Percentiles rank a stretch among this genome's conserved stretches.
Conservation (phyloP, 352 stramenopile species). For the Pythium rishiriense region DNA sequence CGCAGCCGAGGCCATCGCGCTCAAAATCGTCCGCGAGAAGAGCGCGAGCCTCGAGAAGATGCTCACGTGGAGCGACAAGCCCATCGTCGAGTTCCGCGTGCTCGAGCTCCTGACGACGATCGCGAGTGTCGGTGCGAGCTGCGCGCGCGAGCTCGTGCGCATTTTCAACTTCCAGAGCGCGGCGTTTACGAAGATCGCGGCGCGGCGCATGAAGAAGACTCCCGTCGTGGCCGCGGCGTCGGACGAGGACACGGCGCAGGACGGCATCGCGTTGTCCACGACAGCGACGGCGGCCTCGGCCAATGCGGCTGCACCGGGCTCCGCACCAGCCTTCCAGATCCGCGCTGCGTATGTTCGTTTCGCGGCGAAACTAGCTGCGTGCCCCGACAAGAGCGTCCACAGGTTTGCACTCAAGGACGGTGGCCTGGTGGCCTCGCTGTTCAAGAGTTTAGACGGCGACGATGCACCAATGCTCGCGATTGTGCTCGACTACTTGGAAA, state of each 20-base stretch:
- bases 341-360: conserved; percentile 64
- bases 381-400: conserved; percentile 73
- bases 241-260: conserved; percentile 2
- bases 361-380: conserved; percentile 59
- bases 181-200: conserved; percentile 59
- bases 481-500: conserved; percentile 45
- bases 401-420: conserved; percentile 80
- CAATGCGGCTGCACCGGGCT: neutral
- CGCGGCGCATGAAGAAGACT: conserved; percentile 60
- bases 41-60: conserved; percentile 61
- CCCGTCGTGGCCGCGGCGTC: conserved; percentile 20
- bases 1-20: conserved; percentile 58
- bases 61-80: conserved; percentile 86
- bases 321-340: conserved; percentile 51
- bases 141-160: conserved; percentile 70
- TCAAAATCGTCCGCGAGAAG: conserved; percentile 73
- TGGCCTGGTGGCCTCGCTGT: conserved; percentile 60
- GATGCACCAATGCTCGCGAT: conserved; percentile 48
- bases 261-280: conserved; percentile 6
- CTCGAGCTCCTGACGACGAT: conserved; percentile 61
- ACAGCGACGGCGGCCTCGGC: neutral
- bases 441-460: conserved; percentile 80
- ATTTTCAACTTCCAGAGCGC: conserved; percentile 79
- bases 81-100: conserved; percentile 68
- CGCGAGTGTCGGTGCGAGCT: conserved; percentile 36